Percentiles rank a stretch among this genome's conserved stretches.
phyloP scores from a whole-genome alignment of 257 asterid species.

The Phtheirospermum japonicum region DNA sequence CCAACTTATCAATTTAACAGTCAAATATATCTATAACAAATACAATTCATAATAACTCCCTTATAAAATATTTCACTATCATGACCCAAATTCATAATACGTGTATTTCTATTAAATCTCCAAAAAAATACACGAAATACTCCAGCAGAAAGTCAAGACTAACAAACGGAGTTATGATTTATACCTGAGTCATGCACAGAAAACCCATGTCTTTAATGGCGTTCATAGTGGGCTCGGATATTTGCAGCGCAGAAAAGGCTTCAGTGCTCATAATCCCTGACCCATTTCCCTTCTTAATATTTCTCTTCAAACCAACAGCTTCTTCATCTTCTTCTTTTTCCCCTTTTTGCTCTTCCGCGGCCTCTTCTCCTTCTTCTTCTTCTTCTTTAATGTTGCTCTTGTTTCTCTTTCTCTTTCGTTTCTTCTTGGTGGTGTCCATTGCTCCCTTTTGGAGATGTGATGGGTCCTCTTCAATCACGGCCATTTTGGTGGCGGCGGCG shows the following conservation, averaged over 20 bases:
- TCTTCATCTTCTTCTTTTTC: constrained; percentile 23
- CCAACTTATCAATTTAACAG: neutral
- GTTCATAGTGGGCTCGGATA: constrained; percentile 69
- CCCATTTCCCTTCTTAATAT: constrained; percentile 33
- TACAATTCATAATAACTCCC: too few relatives aligned
- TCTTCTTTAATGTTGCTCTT: constrained; percentile 11
- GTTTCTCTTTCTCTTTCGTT: constrained; percentile 46
- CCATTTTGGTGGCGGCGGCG: constrained; percentile 10
- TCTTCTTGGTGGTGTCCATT: constrained; percentile 37
- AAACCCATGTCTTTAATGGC: constrained; percentile 74
- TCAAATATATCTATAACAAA: neutral
- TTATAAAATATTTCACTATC: too few relatives aligned
- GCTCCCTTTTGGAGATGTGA: constrained; percentile 14
- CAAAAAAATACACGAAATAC: too few relatives aligned
- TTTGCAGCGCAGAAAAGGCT: constrained; percentile 44
- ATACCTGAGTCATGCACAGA: constrained; percentile 89
- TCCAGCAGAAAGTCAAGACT: too few relatives aligned
- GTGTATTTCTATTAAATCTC: too few relatives aligned
- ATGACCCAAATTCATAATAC: too few relatives aligned
- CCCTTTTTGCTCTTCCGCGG: neutral
- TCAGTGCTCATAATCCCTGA: constrained; percentile 88
- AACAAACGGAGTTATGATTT: too few relatives aligned
- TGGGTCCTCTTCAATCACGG: constrained; percentile 18
- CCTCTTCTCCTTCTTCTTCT: constrained; percentile 22
- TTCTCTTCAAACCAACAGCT: constrained; percentile 37